Percentiles rank a stretch among this genome's conserved stretches.
Evolutionary conservation across 2,329 filamentous ascomycete species (phyloP).

Genomic region (Diaporthe nobilis): DNA sequence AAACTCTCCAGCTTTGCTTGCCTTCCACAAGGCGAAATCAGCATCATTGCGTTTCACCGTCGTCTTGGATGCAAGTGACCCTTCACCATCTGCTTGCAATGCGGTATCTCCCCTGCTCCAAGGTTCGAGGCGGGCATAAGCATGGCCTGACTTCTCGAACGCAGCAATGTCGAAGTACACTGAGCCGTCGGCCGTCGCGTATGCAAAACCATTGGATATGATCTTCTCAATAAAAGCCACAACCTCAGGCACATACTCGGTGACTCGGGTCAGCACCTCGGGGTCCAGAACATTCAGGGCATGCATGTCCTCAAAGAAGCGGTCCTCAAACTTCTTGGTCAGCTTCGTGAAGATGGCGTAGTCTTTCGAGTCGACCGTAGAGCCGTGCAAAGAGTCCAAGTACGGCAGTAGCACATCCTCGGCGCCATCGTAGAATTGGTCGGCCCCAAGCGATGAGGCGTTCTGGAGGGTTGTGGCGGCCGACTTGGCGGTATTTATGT

Average conservation of each 20-base stretch:
- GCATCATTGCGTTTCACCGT: slow-evolving; percentile 80
- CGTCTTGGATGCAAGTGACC: slow-evolving; percentile 76
- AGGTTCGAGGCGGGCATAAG: slow-evolving; percentile 87
- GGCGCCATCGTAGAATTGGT: slow-evolving; percentile 65
- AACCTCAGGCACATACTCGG: slow-evolving; percentile 91
- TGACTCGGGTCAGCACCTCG: slow-evolving; percentile 89
- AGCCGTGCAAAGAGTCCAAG: slow-evolving; percentile 79
- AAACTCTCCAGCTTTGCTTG: slow-evolving; percentile 91
- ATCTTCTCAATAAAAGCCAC: slow-evolving; percentile 87
- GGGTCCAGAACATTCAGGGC: slow-evolving; percentile 87
- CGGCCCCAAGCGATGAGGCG: slow-evolving; percentile 28
- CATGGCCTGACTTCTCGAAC: slow-evolving; percentile 87
- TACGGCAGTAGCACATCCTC: slow-evolving; percentile 84
- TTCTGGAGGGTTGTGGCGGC: slow-evolving; percentile 65
- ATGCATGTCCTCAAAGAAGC: slow-evolving; percentile 91
- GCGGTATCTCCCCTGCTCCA: slow-evolving; percentile 88
- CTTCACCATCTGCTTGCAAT: slow-evolving; percentile 90
- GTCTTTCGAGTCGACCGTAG: slow-evolving; percentile 72
- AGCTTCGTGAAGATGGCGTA: slow-evolving; percentile 87
- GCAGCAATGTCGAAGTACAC: slow-evolving; percentile 94
- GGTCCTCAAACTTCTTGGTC: slow-evolving; percentile 86
- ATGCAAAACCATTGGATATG: slow-evolving; percentile 88
- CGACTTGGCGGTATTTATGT: slow-evolving; percentile 75
- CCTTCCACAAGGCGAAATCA: slow-evolving; percentile 96
- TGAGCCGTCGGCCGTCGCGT: slow-evolving; percentile 80